Percentiles rank a stretch among this genome's conserved stretches.
Evolutionary conservation across 2,329 filamentous ascomycete genomes (phyloP).

Genomic region (Tolypocladium tropicale): DNA sequence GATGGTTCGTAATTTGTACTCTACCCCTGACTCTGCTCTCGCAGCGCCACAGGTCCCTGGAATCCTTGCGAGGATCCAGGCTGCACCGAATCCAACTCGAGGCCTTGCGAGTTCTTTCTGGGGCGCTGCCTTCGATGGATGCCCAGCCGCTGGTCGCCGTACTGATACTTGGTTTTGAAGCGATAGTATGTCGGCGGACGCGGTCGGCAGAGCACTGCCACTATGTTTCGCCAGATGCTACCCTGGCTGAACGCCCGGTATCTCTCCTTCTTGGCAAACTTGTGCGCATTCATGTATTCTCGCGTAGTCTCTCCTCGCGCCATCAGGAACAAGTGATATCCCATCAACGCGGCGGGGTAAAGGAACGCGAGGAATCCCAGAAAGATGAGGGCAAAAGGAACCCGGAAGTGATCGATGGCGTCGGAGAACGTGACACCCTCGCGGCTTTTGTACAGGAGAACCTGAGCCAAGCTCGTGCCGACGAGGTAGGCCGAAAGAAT

Average conservation of each 20-base stretch:
- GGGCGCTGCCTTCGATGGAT: slow-evolving; percentile 24
- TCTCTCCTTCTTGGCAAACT: slow-evolving; percentile 84
- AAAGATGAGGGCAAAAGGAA: slow-evolving; percentile 81
- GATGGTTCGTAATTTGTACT: neutral
- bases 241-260: slow-evolving; percentile 84
- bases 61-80: slow-evolving; percentile 33
- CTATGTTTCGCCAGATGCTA: slow-evolving; percentile 65
- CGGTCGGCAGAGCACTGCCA: slow-evolving; percentile 71
- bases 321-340: slow-evolving; percentile 88
- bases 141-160: slow-evolving; percentile 79
- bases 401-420: slow-evolving; percentile 60
- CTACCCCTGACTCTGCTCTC: slow-evolving; percentile 17
- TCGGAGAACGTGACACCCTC: slow-evolving; percentile 56
- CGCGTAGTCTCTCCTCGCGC: slow-evolving; percentile 87
- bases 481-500: slow-evolving; percentile 68
- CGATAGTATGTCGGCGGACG: slow-evolving; percentile 79
- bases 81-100: slow-evolving; percentile 65
- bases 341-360: slow-evolving; percentile 75
- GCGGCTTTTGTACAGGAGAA: slow-evolving; percentile 59
- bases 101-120: slow-evolving; percentile 41
- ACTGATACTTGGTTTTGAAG: slow-evolving; percentile 68
- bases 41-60: slow-evolving; percentile 41
- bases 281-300: slow-evolving; percentile 92
- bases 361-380: slow-evolving; percentile 64
- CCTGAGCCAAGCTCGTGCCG: slow-evolving; percentile 68